A percentile compares a stretch with the other conserved stretches of the same genome.
phyloP scores from a whole-genome alignment of 176 grass and related monocot species.

The Melocanna baccifera region DNA sequence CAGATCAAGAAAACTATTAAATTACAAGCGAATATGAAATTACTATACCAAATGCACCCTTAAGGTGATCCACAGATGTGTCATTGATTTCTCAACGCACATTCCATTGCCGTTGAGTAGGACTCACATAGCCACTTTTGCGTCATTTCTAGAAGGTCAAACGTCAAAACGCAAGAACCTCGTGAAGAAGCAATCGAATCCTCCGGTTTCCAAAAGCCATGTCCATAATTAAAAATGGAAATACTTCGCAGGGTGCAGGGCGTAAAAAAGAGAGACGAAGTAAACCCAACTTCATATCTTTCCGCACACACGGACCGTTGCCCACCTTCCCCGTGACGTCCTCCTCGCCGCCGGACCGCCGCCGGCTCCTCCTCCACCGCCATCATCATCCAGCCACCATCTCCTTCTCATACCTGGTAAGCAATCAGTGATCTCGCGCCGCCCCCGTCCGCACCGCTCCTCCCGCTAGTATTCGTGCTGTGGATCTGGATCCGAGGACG shows the following conservation, averaged over 20 bases:
- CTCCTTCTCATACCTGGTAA: conserved; percentile 17
- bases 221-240: neutral
- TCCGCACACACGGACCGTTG: conserved; percentile 34
- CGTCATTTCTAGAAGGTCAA: neutral
- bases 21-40: too few species aligned
- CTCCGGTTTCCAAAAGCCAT: neutral
- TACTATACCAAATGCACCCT: too few species aligned
- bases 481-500: conserved; percentile 36
- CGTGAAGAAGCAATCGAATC: conserved; percentile 19
- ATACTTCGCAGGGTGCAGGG: neutral
- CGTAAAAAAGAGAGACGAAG: conserved; percentile 17
- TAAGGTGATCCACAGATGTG: too few species aligned
- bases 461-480: neutral
- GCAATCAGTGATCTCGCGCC: neutral
- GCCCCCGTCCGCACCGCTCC: neutral
- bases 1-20: too few species aligned
- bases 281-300: conserved; percentile 16
- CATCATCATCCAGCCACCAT: neutral
- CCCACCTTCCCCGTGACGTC: neutral
- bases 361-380: neutral
- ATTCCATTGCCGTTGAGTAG: neutral
- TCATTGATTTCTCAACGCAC: neutral
- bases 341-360: neutral
- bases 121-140: neutral
- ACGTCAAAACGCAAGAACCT: neutral